These are phyloP conservation scores for Sarocladiaceae sp. DNA, from an alignment of 2,329 filamentous ascomycete genomes.

Conservation along the genomic window DNA sequence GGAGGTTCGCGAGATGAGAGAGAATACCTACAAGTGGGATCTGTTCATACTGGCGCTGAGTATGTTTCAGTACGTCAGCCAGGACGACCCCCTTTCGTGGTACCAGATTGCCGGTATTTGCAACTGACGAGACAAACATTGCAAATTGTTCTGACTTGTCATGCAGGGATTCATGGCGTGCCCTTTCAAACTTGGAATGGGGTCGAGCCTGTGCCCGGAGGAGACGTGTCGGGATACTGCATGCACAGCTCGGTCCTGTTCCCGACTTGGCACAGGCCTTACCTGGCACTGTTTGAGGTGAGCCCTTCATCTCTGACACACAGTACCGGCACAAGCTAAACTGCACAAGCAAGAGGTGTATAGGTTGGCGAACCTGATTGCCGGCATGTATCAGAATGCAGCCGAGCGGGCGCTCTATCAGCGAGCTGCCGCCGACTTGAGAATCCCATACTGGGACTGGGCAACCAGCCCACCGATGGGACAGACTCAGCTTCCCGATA, in stretches of 20 bases:
- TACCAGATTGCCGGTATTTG: conserved; percentile 68
- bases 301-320: too few species aligned
- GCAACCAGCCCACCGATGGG: conserved; percentile 41
- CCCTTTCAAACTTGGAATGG: conserved; percentile 53
- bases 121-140: background rate
- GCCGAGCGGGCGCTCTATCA: conserved; percentile 42
- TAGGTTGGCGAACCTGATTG: conserved; percentile 34
- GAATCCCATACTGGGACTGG: conserved; percentile 57
- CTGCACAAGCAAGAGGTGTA: conserved; percentile 34
- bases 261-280: conserved; percentile 77
- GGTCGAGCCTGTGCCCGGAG: conserved; percentile 43
- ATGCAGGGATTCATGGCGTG: conserved; percentile 69
- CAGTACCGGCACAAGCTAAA: too few species aligned
- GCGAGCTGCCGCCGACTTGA: conserved; percentile 42
- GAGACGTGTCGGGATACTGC: conserved; percentile 63
- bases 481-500: conserved; percentile 38
- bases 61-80: conserved; percentile 62
- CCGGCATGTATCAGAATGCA: conserved; percentile 39
- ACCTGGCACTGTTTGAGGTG: conserved; percentile 58
- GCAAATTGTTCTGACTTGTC: background rate
- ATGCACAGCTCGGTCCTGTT: conserved; percentile 71
- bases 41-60: conserved; percentile 70
- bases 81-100: conserved; percentile 60
- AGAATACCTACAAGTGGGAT: conserved; percentile 63
- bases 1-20: conserved; percentile 62